These are phyloP conservation scores for Podaxis sp. DNA, from an alignment of 768 basidiomycete species.

Conservation along the genomic window DNA sequence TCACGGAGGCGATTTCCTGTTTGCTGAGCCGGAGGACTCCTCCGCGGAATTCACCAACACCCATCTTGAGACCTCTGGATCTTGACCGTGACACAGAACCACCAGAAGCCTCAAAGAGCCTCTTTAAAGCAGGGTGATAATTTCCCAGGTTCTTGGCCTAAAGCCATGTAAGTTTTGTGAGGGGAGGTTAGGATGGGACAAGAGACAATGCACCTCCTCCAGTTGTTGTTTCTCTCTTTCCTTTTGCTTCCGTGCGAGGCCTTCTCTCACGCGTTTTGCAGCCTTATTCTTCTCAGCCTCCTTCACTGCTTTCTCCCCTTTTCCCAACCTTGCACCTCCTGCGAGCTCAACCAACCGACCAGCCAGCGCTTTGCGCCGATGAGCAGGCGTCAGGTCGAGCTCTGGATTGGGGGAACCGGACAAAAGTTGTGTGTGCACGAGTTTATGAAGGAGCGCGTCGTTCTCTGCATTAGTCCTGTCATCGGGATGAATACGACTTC, in stretches of 20 bases:
- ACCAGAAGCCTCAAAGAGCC: conserved; percentile 40
- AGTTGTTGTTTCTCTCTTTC: conserved; percentile 49
- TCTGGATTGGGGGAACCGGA: conserved; percentile 68
- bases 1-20: conserved; percentile 48
- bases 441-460: conserved; percentile 70
- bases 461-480: conserved; percentile 70
- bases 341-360: conserved; percentile 75
- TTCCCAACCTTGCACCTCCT: conserved; percentile 66
- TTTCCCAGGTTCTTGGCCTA: conserved; percentile 84
- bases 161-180: conserved; percentile 1
- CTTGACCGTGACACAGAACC: conserved; percentile 38
- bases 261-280: conserved; percentile 67
- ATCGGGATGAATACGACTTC: conserved; percentile 5
- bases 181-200: conserved; percentile 8
- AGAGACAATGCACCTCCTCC: conserved; percentile 58
- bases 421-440: conserved; percentile 76
- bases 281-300: conserved; percentile 65
- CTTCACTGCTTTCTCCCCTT: conserved; percentile 62
- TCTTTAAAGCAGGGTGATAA: conserved; percentile 78
- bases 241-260: conserved; percentile 57
- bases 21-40: conserved; percentile 64
- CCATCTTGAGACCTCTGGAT: conserved; percentile 68
- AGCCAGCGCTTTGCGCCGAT: conserved; percentile 68
- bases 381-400: conserved; percentile 57
- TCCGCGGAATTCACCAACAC: conserved; percentile 69